phyloP scores from a whole-genome alignment of 2,329 filamentous ascomycete species.

The Conoideocrella luteorostrata region DNA sequence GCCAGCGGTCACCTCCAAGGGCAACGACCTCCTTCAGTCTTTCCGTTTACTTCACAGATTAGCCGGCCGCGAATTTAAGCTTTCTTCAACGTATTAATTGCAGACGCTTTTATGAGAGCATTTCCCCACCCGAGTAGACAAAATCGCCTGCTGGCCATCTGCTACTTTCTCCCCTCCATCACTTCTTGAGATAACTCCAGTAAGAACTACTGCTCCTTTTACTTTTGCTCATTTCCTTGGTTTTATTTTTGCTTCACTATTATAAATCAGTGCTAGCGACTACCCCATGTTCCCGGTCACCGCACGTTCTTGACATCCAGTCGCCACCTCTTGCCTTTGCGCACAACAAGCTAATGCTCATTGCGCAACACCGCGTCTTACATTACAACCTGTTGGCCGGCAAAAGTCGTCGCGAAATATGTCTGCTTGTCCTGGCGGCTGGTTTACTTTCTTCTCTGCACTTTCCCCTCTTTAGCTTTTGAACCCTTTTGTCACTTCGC shows the following conservation, averaged over 20 bases:
- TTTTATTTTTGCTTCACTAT: background rate
- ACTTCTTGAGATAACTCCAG: constrained; percentile 1
- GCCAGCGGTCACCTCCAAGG: constrained; percentile 4
- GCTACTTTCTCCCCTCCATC: background rate
- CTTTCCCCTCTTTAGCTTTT: constrained; percentile 5
- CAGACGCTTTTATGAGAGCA: background rate
- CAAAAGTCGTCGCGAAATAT: constrained; percentile 3
- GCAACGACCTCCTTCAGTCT: background rate
- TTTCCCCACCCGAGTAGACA: background rate
- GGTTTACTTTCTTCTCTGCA: background rate
- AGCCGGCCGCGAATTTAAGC: too few species aligned
- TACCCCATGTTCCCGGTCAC: background rate
- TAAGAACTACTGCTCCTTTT: constrained; percentile 4
- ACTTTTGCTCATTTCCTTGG: background rate
- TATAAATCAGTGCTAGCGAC: background rate
- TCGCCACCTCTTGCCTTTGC: too few species aligned
- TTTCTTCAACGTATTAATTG: too few species aligned
- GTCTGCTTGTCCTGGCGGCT: background rate
- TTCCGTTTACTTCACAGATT: background rate
- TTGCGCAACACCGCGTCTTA: too few species aligned
- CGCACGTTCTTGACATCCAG: background rate
- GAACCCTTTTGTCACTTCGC: background rate
- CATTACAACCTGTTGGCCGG: too few species aligned
- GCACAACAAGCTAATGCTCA: too few species aligned
- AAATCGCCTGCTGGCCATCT: background rate